A percentile compares a stretch with the other conserved stretches of the same genome.
These are phyloP conservation scores for Phytopythium mirpurense DNA, from an alignment of 352 stramenopile genomes.

Conservation along the genomic window DNA sequence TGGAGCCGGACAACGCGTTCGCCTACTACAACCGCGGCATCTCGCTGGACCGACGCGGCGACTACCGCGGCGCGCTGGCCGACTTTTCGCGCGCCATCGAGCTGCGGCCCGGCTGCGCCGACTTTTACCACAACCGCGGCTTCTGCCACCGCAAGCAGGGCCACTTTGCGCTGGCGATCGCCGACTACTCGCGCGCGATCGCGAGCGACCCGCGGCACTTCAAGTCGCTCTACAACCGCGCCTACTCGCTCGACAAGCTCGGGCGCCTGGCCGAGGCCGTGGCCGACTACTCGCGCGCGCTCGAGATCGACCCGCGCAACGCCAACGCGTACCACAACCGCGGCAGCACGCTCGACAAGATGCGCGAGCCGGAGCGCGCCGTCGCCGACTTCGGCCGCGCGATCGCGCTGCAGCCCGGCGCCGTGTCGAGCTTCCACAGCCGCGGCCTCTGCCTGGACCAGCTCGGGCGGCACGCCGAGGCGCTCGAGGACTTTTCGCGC, in stretches of 20 bases:
- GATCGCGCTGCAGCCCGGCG: slow-evolving; percentile 50
- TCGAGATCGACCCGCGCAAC: slow-evolving; percentile 63
- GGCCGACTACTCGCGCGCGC: slow-evolving; percentile 67
- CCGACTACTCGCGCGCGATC: slow-evolving; percentile 74
- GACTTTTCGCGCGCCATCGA: slow-evolving; percentile 83
- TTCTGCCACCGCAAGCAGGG: slow-evolving; percentile 83
- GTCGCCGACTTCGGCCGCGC: slow-evolving; percentile 19
- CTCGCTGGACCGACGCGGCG: slow-evolving; percentile 72
- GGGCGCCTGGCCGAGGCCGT: slow-evolving; percentile 58
- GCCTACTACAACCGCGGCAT: slow-evolving; percentile 85
- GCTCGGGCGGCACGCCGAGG: slow-evolving; percentile 49
- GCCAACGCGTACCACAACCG: slow-evolving; percentile 84
- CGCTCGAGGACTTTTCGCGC: slow-evolving; percentile 66
- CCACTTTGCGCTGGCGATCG: slow-evolving; percentile 72
- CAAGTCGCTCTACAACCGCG: slow-evolving; percentile 87
- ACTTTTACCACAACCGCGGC: slow-evolving; percentile 83
- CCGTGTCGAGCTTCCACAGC: slow-evolving; percentile 78
- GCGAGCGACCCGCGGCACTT: slow-evolving; percentile 71
- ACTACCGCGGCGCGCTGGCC: slow-evolving; percentile 75
- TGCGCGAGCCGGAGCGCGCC: slow-evolving; percentile 30
- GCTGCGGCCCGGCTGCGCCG: slow-evolving; percentile 61
- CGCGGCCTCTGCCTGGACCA: slow-evolving; percentile 75
- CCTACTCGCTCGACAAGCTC: slow-evolving; percentile 85
- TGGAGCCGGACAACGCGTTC: slow-evolving; percentile 74
- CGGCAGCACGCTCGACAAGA: slow-evolving; percentile 76